phyloP scores from a whole-genome alignment of 441 rosid species.

The Kokia cookei region DNA sequence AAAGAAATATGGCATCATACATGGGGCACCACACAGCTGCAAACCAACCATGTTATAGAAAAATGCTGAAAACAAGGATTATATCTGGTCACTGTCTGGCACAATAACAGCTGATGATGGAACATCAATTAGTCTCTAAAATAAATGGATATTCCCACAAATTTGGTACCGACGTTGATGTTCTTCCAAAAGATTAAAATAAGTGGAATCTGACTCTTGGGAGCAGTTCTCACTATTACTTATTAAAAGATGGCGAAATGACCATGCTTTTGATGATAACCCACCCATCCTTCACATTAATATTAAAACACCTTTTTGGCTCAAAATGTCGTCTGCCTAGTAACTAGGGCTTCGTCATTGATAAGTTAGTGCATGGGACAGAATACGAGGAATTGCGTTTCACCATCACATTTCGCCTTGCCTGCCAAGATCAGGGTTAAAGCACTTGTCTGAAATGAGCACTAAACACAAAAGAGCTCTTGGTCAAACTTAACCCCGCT shows the following conservation, averaged over 20 bases:
- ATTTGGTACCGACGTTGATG: constrained; percentile 43
- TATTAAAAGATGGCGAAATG: not conserved
- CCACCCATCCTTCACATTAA: not conserved
- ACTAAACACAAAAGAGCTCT: too few relatives aligned
- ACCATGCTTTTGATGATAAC: constrained; percentile 15
- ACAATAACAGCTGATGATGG: not conserved
- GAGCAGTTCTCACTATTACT: not conserved
- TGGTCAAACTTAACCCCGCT: too few relatives aligned
- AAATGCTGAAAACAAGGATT: constrained; percentile 15
- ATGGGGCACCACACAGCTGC: not conserved
- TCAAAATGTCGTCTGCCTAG: not conserved
- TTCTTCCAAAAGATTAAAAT: not conserved
- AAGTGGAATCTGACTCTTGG: constrained; percentile 37
- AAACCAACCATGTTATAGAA: constrained; percentile 13
- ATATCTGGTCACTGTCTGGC: constrained; percentile 27
- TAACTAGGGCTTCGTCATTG: not conserved
- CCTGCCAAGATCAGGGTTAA: too few relatives aligned
- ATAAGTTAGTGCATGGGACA: constrained; percentile 18
- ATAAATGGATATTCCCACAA: constrained; percentile 9
- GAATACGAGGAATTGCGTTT: constrained; percentile 34
- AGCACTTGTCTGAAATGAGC: too few relatives aligned
- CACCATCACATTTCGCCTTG: constrained; percentile 8
- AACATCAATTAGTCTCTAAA: not conserved
- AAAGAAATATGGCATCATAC: not conserved
- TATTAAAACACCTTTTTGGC: not conserved